Conservation (phyloP, 2,329 filamentous ascomycete species). For the Exserohilum rostratum region DNA sequence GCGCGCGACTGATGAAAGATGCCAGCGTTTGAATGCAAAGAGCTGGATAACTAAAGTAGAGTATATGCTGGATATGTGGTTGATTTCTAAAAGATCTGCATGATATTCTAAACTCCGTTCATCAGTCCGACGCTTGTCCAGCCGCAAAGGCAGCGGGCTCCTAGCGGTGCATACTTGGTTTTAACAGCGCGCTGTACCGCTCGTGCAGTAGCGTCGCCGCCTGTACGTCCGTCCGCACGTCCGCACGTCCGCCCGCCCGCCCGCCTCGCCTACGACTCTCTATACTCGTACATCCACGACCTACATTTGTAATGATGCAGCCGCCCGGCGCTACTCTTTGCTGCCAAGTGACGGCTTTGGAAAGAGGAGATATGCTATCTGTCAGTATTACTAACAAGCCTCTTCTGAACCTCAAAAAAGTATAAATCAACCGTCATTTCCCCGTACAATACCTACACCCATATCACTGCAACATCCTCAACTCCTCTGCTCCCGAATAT, state of each 20-base stretch:
- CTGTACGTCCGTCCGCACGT: no score
- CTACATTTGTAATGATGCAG: background rate
- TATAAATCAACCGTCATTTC: background rate
- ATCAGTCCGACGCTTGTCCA: background rate
- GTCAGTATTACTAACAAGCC: background rate
- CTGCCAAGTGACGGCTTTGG: background rate
- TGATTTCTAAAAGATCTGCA: no score
- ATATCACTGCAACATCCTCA: background rate
- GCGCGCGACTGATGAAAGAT: no score
- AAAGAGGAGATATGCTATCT: background rate
- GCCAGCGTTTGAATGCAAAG: no score
- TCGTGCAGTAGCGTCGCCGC: constrained; percentile 29
- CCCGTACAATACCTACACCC: background rate
- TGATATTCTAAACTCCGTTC: background rate
- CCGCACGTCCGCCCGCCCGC: no score
- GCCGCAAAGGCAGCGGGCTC: background rate
- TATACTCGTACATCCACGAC: background rate
- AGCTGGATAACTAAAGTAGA: no score
- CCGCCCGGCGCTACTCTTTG: constrained; percentile 1
- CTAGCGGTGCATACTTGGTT: constrained; percentile 15
- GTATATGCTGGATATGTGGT: no score
- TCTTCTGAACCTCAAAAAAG: no score
- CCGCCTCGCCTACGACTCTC: background rate
- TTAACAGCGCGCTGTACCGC: constrained; percentile 20
- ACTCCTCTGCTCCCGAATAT: background rate